A percentile compares a stretch with the other conserved stretches of the same genome.
Evolutionary conservation across 805 yeast species (phyloP).

Genomic region (Grigorovia transvaalensis): DNA sequence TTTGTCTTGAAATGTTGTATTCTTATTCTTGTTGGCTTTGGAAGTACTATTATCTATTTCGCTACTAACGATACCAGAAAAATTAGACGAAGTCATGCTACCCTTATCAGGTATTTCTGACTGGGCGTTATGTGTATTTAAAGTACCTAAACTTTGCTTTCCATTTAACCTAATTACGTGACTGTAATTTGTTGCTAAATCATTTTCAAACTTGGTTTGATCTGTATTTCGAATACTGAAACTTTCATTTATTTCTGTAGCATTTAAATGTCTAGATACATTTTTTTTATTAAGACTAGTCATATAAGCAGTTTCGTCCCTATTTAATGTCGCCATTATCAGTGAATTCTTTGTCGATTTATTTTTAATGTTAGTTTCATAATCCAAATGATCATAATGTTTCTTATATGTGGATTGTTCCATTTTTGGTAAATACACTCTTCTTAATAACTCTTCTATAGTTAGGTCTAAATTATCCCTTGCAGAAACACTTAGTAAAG

Average conservation of each 20-base stretch:
- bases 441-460: conserved; percentile 13
- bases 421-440: conserved; percentile 4
- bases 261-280: background rate
- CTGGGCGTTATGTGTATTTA: too few species aligned
- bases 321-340: too few species aligned
- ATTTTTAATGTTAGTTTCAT: too few species aligned
- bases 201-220: background rate
- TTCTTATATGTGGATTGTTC: background rate
- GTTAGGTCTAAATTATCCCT: conserved; percentile 15
- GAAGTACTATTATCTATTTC: background rate
- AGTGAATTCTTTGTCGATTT: background rate
- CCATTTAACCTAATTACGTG: too few species aligned
- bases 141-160: too few species aligned
- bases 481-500: conserved; percentile 14
- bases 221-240: background rate
- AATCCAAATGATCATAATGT: background rate
- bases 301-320: background rate
- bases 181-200: background rate
- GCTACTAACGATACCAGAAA: too few species aligned
- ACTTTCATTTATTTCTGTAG: background rate
- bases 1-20: background rate
- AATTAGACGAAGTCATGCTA: too few species aligned
- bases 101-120: too few species aligned
- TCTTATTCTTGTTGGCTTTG: too few species aligned
- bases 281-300: background rate